Evolutionary conservation across 2,329 filamentous ascomycete species (phyloP).

Genomic region (Stagonosporopsis rhizophila): DNA sequence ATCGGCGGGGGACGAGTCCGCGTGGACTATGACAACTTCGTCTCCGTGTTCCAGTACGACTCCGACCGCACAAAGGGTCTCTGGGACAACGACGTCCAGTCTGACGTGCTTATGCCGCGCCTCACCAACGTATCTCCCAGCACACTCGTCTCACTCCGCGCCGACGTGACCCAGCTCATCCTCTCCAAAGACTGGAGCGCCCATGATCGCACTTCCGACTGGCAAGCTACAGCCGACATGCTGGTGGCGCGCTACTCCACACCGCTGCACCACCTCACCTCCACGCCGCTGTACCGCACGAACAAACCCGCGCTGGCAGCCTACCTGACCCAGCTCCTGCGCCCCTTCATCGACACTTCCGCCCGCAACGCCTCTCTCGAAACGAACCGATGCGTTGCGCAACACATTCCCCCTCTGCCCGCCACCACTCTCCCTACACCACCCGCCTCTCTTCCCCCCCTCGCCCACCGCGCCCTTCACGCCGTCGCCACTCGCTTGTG

Average conservation of each 20-base stretch:
- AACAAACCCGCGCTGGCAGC: conserved; percentile 29
- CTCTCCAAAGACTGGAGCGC: conserved; percentile 31
- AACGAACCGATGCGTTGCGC: conserved; percentile 56
- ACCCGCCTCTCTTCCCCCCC: conserved; percentile 23
- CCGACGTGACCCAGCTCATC: conserved; percentile 56
- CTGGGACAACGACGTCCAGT: conserved; percentile 47
- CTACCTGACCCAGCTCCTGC: conserved; percentile 40
- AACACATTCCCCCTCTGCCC: conserved; percentile 45
- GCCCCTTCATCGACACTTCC: conserved; percentile 47
- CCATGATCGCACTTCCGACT: conserved; percentile 52
- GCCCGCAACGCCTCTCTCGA: conserved; percentile 50
- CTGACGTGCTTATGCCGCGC: conserved; percentile 47
- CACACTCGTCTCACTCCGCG: conserved; percentile 49
- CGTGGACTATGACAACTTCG: conserved; percentile 58
- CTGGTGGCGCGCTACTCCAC: conserved; percentile 68
- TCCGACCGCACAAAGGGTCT: conserved; percentile 42
- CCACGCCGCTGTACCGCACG: conserved; percentile 22
- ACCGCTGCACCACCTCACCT: conserved; percentile 55
- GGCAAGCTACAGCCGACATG: conserved; percentile 73
- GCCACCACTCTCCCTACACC: conserved; percentile 1
- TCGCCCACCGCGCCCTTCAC: conserved; percentile 42
- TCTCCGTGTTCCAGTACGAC: conserved; percentile 55
- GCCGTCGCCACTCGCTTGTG: conserved; percentile 44
- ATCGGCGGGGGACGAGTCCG: conserved; percentile 54
- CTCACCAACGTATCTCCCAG: conserved; percentile 44